phyloP scores from a whole-genome alignment of 257 asterid species.

The Paraleonurus japonicus region DNA sequence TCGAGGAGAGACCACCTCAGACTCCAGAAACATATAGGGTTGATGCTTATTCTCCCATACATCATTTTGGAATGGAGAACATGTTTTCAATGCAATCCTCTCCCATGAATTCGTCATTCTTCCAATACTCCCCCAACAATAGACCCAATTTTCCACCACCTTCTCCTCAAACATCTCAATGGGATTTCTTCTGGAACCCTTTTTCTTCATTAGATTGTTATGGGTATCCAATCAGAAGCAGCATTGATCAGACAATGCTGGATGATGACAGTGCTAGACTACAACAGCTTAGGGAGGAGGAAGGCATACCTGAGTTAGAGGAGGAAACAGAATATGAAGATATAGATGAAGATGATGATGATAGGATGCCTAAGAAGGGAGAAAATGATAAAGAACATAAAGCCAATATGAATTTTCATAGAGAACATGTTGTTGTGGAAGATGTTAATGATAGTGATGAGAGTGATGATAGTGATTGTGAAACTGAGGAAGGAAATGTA shows the following conservation, averaged over 20 bases:
- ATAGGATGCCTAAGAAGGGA: slow-evolving; percentile 30
- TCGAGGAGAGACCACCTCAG: slow-evolving; percentile 76
- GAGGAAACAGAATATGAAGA: slow-evolving; percentile 90
- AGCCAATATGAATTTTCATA: slow-evolving; percentile 27
- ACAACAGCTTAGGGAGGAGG: slow-evolving; percentile 77
- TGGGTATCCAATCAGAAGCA: slow-evolving; percentile 59
- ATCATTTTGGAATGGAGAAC: slow-evolving; percentile 70
- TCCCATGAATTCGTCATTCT: slow-evolving; percentile 53
- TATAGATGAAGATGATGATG: slow-evolving; percentile 37
- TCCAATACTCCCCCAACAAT: slow-evolving; percentile 58
- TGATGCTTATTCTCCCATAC: slow-evolving; percentile 63
- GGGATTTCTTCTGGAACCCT: slow-evolving; percentile 99
- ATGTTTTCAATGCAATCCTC: slow-evolving; percentile 64
- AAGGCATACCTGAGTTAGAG: slow-evolving; percentile 89
- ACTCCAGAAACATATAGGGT: slow-evolving; percentile 78
- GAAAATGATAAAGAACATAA: slow-evolving; percentile 31
- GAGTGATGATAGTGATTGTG: slow-evolving; percentile 44
- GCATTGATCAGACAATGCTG: slow-evolving; percentile 46
- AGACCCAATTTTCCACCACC: slow-evolving; percentile 60
- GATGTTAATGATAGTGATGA: slow-evolving; percentile 52
- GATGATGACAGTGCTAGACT: slow-evolving; percentile 69
- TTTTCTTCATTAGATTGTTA: slow-evolving; percentile 85
- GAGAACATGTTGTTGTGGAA: slow-evolving; percentile 72
- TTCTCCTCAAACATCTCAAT: slow-evolving; percentile 77
- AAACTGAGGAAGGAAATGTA: slow-evolving; percentile 43